Evolutionary conservation across 305 asterid genomes (phyloP).

Genomic region (Coffea humblotiana): DNA sequence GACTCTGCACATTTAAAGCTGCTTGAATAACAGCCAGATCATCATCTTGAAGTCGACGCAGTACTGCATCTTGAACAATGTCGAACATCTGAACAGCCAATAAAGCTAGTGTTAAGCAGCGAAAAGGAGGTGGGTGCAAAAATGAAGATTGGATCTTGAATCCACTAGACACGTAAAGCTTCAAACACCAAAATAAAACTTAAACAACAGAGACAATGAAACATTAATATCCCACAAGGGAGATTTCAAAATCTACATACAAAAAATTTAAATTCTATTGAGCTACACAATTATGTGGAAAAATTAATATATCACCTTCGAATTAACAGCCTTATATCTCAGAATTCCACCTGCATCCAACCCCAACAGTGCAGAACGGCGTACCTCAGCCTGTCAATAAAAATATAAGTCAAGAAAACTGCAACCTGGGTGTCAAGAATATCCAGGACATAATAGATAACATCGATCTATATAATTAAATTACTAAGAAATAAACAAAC

Average conservation of each 20-base stretch:
- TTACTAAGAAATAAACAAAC: background rate
- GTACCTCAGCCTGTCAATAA: constrained; percentile 63
- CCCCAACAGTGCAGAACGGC: constrained; percentile 62
- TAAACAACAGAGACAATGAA: background rate
- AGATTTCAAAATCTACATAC: background rate
- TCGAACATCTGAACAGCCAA: constrained; percentile 54
- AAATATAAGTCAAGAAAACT: background rate
- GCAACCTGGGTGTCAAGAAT: background rate
- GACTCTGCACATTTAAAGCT: constrained; percentile 55
- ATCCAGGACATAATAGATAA: background rate
- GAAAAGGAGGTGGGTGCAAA: background rate
- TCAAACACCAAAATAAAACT: background rate
- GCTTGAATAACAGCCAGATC: constrained; percentile 78
- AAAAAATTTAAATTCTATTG: too few relatives aligned
- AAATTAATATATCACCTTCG: constrained; percentile 47
- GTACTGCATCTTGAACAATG: constrained; percentile 70
- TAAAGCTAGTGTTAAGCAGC: background rate
- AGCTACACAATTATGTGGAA: background rate
- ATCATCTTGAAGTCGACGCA: constrained; percentile 73
- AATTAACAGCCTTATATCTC: constrained; percentile 54
- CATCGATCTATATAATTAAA: too few relatives aligned
- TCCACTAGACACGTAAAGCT: background rate
- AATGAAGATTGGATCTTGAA: background rate
- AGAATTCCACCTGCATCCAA: constrained; percentile 58
- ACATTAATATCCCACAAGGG: background rate